Evolutionary conservation across 2,329 filamentous ascomycete genomes (phyloP), one percentile per base, ranked within the genome.

Genomic region (Clarireedia sp.): DNA sequence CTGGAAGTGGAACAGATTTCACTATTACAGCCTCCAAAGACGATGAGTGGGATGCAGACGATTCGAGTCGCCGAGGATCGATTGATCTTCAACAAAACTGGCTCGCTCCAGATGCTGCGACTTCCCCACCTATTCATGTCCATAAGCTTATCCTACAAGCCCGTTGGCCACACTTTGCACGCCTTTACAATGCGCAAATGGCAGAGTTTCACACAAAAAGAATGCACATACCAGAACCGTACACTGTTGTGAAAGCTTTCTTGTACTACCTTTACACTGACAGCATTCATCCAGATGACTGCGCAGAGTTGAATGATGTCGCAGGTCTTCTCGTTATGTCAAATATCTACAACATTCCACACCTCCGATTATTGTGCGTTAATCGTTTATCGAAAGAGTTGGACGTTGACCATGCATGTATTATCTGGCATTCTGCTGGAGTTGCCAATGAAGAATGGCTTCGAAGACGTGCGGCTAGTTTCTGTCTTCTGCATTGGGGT

Each of bases 221-320:
- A 71, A 94, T 99, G 87, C 92, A 99, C 72, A 96, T 99, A 45
- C 92, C 94, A 0, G 95, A 99, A 67, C 91, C 92, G 0, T 97
- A 96, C 71, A 86, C 85, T 1, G 90, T 96, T 0, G 94, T 99
- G 47, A 90, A 89, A 63, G 90, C 92, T 0, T 99, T 99, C 68
- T 78, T 99, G 26, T 92, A 94, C 72, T 99, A 96, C 67, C 81
- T 99, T 1, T 99, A 99, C 72, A 96, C 94, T 0, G 94, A 99
- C 70, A 92, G 86, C 63, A 96, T 99, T 62, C 77, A 82, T 61
- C 69, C 71, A 1, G 74, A 77, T 24, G 71, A 74, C n/a, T 74
- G 76, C 47, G 81, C 82, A 0, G 80, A 86, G 48, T 81, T 96
- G 19, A 82, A 85, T 29, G 91, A 96, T 63, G 90, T 97, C 14